Conservation (phyloP, 768 basidiomycete genomes). For the Termitomyces heimii region DNA sequence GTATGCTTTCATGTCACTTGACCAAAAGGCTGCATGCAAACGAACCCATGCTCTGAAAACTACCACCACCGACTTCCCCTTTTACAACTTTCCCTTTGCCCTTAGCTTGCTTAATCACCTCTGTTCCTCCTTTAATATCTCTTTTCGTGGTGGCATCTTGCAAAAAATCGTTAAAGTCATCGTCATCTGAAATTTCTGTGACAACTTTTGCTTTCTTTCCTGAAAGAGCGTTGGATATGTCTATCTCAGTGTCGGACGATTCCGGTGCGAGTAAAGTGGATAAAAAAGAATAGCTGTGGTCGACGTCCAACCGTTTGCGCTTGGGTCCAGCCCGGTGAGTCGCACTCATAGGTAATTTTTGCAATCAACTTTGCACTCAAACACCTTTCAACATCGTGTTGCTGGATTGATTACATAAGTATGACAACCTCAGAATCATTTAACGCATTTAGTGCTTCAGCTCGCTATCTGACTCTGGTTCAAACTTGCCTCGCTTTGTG, state of each 20-base stretch:
- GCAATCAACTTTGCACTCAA: neutral
- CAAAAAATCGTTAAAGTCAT: slow-evolving; percentile 61
- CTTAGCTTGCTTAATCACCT: slow-evolving; percentile 72
- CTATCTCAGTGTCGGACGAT: slow-evolving; percentile 34
- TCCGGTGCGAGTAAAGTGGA: slow-evolving; percentile 2
- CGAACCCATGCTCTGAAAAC: slow-evolving; percentile 94
- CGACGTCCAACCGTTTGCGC: slow-evolving; percentile 11
- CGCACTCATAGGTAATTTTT: neutral
- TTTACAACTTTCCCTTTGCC: slow-evolving; percentile 64
- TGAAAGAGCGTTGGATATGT: slow-evolving; percentile 58
- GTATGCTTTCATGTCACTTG: slow-evolving; percentile 2
- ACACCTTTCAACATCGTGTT: neutral
- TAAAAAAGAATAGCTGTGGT: slow-evolving; percentile 5
- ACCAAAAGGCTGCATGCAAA: slow-evolving; percentile 9
- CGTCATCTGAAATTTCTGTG: slow-evolving; percentile 39
- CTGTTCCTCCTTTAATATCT: slow-evolving; percentile 69
- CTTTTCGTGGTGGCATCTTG: slow-evolving; percentile 64
- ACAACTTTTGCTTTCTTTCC: slow-evolving; percentile 35
- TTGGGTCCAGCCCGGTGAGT: slow-evolving; percentile 6
- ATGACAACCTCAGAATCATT: too few relatives aligned
- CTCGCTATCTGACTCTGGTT: too few relatives aligned
- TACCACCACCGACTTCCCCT: slow-evolving; percentile 85
- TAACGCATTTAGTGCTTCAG: too few relatives aligned
- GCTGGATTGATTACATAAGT: neutral
- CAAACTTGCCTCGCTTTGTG: too few relatives aligned